Percentiles rank a stretch among this genome's conserved stretches.
Conservation (phyloP, 176 grass and related monocot species). For the Zoysia japonica region DNA sequence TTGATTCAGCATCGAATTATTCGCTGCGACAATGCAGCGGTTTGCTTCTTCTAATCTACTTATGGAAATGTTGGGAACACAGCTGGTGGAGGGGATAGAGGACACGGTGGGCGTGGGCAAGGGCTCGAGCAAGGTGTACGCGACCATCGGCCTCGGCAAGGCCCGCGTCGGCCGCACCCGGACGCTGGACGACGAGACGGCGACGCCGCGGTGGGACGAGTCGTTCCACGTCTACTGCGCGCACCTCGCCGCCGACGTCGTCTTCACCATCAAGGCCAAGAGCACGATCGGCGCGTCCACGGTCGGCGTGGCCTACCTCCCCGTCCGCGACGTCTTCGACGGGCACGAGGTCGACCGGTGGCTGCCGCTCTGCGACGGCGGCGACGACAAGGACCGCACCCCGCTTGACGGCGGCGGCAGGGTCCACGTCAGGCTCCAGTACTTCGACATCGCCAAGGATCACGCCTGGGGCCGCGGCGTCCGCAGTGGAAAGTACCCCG, state of each 20-base stretch:
- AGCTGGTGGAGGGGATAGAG: conserved; percentile 69
- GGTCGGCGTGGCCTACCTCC: conserved; percentile 51
- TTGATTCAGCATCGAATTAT: too few relatives aligned
- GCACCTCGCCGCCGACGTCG: conserved; percentile 59
- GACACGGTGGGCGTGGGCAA: conserved; percentile 66
- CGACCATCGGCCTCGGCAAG: conserved; percentile 57
- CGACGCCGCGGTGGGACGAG: conserved; percentile 52
- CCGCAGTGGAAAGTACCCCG: conserved; percentile 50
- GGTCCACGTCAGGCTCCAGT: conserved; percentile 65
- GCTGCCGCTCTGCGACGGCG: conserved; percentile 39
- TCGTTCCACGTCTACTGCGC: conserved; percentile 83
- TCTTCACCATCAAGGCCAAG: conserved; percentile 57
- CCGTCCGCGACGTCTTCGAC: conserved; percentile 44
- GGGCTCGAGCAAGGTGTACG: conserved; percentile 48
- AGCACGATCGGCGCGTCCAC: conserved; percentile 49
- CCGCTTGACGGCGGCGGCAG: conserved; percentile 35
- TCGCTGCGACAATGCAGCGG: too few relatives aligned
- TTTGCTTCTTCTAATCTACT: too few relatives aligned
- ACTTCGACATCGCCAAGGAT: conserved; percentile 56
- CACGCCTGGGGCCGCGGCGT: conserved; percentile 49
- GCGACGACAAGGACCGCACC: conserved; percentile 3
- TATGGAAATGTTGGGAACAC: neutral
- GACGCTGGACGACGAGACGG: conserved; percentile 42
- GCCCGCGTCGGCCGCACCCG: conserved; percentile 62
- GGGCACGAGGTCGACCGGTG: conserved; percentile 45